phyloP scores from a whole-genome alignment of 768 basidiomycete genomes.

The Hygrocybe punicea region DNA sequence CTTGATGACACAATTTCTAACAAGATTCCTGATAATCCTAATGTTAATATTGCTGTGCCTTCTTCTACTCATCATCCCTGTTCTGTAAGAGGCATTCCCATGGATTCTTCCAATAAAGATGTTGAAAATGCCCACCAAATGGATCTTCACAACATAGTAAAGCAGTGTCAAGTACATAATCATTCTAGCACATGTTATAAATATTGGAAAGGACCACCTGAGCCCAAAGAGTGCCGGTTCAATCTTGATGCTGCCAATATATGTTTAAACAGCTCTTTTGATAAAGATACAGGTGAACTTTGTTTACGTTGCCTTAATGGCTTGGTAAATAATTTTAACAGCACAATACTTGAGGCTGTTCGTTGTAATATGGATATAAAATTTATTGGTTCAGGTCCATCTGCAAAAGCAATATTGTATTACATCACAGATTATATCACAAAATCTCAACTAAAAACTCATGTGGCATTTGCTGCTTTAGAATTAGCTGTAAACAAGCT shows the following conservation, averaged over 20 bases:
- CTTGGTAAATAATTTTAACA: conserved; percentile 44
- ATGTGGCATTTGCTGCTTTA: conserved; percentile 41
- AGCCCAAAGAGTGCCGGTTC: conserved; percentile 30
- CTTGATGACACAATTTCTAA: conserved; percentile 29
- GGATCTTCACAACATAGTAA: conserved; percentile 24
- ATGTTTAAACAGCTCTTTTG: conserved; percentile 15
- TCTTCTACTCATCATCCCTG: conserved; percentile 18
- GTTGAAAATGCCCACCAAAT: conserved; percentile 2
- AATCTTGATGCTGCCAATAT: conserved; percentile 23
- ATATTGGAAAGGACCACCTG: conserved; percentile 26
- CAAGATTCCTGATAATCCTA: conserved; percentile 18
- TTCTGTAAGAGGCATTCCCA: conserved; percentile 11
- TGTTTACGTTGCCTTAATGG: conserved; percentile 35
- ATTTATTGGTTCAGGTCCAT: conserved; percentile 39
- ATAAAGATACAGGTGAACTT: conserved; percentile 33
- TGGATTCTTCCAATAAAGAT: not conserved
- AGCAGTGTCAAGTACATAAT: conserved; percentile 30
- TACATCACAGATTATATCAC: conserved; percentile 52
- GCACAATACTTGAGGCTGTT: conserved; percentile 34
- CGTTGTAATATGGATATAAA: conserved; percentile 50
- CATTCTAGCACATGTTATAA: conserved; percentile 40
- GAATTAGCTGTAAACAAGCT: conserved; percentile 34
- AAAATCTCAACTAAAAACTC: conserved; percentile 40
- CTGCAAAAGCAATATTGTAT: conserved; percentile 42
- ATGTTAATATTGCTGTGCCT: not conserved